phyloP scores from a whole-genome alignment of 495 filamentous ascomycete species.

The Penicillium fimorum region DNA sequence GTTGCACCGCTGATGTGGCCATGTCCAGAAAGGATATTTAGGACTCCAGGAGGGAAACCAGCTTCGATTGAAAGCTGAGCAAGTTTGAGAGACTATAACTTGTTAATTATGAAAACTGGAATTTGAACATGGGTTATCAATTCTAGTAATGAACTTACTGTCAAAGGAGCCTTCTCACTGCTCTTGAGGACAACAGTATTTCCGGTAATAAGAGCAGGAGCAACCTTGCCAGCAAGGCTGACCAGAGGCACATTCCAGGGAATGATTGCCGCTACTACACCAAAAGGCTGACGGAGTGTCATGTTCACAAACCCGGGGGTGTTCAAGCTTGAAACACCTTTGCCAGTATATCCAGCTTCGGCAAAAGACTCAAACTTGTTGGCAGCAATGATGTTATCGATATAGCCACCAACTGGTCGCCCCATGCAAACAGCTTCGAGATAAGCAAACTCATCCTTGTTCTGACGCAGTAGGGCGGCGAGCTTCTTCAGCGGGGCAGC shows the following conservation, averaged over 20 bases:
- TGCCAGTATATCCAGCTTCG: too few relatives aligned
- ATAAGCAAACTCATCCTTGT: too few relatives aligned
- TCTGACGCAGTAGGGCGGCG: too few relatives aligned
- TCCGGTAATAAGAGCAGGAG: slow-evolving; percentile 54
- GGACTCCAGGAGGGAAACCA: slow-evolving; percentile 83
- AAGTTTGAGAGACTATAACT: not conserved
- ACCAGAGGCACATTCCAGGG: slow-evolving; percentile 35
- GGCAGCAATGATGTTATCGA: too few relatives aligned
- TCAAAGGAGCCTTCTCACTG: slow-evolving; percentile 57
- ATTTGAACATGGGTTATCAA: too few relatives aligned
- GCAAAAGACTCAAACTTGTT: too few relatives aligned
- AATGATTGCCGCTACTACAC: slow-evolving; percentile 36
- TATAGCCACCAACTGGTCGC: too few relatives aligned
- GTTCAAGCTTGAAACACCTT: slow-evolving; percentile 60
- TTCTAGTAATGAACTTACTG: too few relatives aligned
- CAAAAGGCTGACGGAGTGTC: slow-evolving; percentile 32
- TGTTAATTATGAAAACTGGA: too few relatives aligned
- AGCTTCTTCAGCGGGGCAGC: too few relatives aligned
- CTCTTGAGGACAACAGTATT: slow-evolving; percentile 58
- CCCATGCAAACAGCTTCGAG: too few relatives aligned
- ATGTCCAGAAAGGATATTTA: slow-evolving; percentile 81
- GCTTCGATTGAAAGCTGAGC: slow-evolving; percentile 67
- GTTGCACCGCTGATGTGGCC: slow-evolving; percentile 57
- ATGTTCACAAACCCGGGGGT: slow-evolving; percentile 55
- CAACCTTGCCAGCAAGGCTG: slow-evolving; percentile 48